phyloP scores from a whole-genome alignment of 2,329 filamentous ascomycete genomes.

The Daldinia eschscholtzii region DNA sequence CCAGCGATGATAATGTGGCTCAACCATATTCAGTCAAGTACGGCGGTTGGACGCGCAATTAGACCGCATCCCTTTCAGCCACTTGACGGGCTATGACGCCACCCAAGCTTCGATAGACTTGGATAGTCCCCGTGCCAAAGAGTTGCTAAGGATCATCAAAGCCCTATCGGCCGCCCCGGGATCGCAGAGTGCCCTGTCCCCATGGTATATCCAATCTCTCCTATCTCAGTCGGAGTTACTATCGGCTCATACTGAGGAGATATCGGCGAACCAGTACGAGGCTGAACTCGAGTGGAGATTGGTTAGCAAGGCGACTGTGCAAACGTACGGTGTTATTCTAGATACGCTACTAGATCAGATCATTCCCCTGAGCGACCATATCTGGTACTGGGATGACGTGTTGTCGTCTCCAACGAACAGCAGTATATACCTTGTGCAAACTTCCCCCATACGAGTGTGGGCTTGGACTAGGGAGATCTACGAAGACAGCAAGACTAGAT shows the following conservation, averaged over 20 bases:
- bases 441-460: slow-evolving; percentile 81
- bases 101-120: slow-evolving; percentile 57
- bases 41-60: slow-evolving; percentile 74
- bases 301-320: slow-evolving; percentile 90
- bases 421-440: slow-evolving; percentile 87
- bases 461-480: slow-evolving; percentile 78
- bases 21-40: slow-evolving; percentile 63
- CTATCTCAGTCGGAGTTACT: slow-evolving; percentile 73
- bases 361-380: slow-evolving; percentile 84
- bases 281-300: slow-evolving; percentile 90
- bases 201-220: slow-evolving; percentile 70
- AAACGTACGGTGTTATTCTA: slow-evolving; percentile 85
- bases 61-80: slow-evolving; percentile 69
- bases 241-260: slow-evolving; percentile 49
- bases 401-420: slow-evolving; percentile 82
- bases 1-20: slow-evolving; percentile 31
- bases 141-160: slow-evolving; percentile 76
- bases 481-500: slow-evolving; percentile 66
- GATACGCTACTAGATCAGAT: slow-evolving; percentile 85
- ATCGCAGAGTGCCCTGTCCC: slow-evolving; percentile 71
- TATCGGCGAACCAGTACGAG: slow-evolving; percentile 67
- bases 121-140: slow-evolving; percentile 67
- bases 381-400: slow-evolving; percentile 96
- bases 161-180: slow-evolving; percentile 77
- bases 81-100: slow-evolving; percentile 58